phyloP scores from a whole-genome alignment of 2,329 filamentous ascomycete species.

The Penicillium crustosum region DNA sequence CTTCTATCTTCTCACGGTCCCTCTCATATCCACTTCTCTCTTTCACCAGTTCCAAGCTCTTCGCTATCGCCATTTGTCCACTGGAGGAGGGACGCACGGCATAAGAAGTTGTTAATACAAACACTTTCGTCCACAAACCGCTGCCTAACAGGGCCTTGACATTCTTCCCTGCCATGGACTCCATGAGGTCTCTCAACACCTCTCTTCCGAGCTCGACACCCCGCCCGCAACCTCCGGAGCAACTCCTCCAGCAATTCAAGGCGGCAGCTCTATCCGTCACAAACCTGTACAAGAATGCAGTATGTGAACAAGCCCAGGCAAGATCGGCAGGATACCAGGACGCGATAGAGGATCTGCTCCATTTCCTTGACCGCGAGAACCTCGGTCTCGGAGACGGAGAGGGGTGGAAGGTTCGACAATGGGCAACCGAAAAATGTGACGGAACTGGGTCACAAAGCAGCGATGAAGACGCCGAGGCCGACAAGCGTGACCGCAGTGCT shows the following conservation, averaged over 20 bases:
- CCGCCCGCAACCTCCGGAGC: conserved; percentile 49
- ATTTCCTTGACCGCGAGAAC: conserved; percentile 78
- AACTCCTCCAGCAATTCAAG: conserved; percentile 84
- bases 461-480: conserved; percentile 47
- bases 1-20: neutral
- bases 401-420: conserved; percentile 64
- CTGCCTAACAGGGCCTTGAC: neutral
- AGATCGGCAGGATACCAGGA: conserved; percentile 87
- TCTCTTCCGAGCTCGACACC: conserved; percentile 57
- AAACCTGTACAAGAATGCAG: conserved; percentile 91
- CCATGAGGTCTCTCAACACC: conserved; percentile 63
- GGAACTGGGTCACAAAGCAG: conserved; percentile 38
- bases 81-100: conserved; percentile 1
- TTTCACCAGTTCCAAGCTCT: neutral
- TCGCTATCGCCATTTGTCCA: neutral
- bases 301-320: conserved; percentile 71
- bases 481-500: conserved; percentile 40
- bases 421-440: conserved; percentile 53
- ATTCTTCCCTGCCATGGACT: conserved; percentile 53
- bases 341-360: conserved; percentile 84
- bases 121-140: neutral
- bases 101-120: neutral
- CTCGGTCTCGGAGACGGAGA: conserved; percentile 78
- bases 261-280: conserved; percentile 90
- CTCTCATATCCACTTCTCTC: neutral